Percentiles rank a stretch among this genome's conserved stretches.
Evolutionary conservation across 352 stramenopile genomes (phyloP).

Genomic region (Peronosclerospora sorghi): DNA sequence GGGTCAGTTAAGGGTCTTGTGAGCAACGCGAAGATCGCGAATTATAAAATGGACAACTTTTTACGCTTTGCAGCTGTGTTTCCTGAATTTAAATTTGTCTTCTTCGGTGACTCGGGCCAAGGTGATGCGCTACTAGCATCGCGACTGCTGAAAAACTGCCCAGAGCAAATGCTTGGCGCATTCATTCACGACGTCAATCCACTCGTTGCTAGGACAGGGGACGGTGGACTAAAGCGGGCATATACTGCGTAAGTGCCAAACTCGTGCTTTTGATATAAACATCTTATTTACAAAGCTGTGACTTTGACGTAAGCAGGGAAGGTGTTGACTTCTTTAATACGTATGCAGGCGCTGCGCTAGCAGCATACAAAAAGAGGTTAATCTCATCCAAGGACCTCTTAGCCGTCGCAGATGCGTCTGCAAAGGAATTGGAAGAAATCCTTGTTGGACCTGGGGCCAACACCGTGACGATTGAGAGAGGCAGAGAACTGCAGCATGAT

Average conservation of each 20-base stretch:
- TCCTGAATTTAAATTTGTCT: slow-evolving; percentile 79
- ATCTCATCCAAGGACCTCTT: slow-evolving; percentile 41
- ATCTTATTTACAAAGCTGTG: not conserved
- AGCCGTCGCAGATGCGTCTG: slow-evolving; percentile 23
- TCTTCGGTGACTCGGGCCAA: slow-evolving; percentile 77
- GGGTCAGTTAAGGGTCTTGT: slow-evolving; percentile 72
- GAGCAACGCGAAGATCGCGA: slow-evolving; percentile 77
- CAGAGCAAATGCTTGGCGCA: slow-evolving; percentile 46
- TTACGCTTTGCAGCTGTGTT: slow-evolving; percentile 64
- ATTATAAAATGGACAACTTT: slow-evolving; percentile 77
- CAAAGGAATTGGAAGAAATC: slow-evolving; percentile 40
- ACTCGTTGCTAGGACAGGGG: slow-evolving; percentile 36
- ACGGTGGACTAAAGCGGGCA: slow-evolving; percentile 42
- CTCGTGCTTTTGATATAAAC: not conserved
- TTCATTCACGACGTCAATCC: slow-evolving; percentile 81
- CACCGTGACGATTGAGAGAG: slow-evolving; percentile 27
- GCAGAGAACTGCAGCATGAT: slow-evolving; percentile 32
- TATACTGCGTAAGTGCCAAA: slow-evolving; percentile 45
- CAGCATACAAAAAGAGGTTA: slow-evolving; percentile 46
- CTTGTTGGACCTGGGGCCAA: slow-evolving; percentile 34
- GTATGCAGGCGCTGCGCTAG: slow-evolving; percentile 49
- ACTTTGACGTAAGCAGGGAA: slow-evolving; percentile 25
- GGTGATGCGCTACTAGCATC: slow-evolving; percentile 66
- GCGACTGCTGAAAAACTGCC: slow-evolving; percentile 39
- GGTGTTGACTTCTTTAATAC: slow-evolving; percentile 68